Evolutionary conservation across 2,329 filamentous ascomycete genomes (phyloP).

Genomic region (Diplodia seriata): DNA sequence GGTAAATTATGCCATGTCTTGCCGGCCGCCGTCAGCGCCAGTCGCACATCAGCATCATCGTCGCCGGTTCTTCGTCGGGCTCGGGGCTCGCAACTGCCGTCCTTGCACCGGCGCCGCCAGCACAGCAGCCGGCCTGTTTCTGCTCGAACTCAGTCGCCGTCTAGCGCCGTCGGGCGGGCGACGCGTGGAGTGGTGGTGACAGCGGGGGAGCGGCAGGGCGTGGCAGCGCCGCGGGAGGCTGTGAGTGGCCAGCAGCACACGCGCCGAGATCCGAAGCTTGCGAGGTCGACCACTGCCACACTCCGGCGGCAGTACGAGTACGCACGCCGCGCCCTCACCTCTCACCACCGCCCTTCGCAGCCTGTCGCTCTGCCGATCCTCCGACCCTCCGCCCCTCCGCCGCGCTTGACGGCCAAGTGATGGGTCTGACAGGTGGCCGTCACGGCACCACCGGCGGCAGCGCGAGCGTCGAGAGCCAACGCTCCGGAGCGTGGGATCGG

Average conservation of each 20-base stretch:
- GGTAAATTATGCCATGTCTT: background rate
- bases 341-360: slow-evolving; percentile 17
- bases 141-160: slow-evolving; percentile 7
- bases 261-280: slow-evolving; percentile 15
- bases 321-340: slow-evolving; percentile 8
- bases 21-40: slow-evolving; percentile 14
- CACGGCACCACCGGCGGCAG: background rate
- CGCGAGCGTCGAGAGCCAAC: background rate
- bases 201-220: background rate
- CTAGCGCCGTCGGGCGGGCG: background rate
- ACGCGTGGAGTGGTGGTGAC: background rate
- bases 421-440: slow-evolving; percentile 5
- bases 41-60: slow-evolving; percentile 25
- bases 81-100: background rate
- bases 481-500: background rate
- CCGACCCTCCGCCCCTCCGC: background rate
- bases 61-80: slow-evolving; percentile 12
- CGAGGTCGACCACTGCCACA: slow-evolving; percentile 9
- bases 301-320: slow-evolving; percentile 8
- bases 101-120: slow-evolving; percentile 4
- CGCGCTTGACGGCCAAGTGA: background rate
- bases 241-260: slow-evolving; percentile 11
- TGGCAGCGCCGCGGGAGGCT: background rate
- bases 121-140: slow-evolving; percentile 1
- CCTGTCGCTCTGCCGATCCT: slow-evolving; percentile 5